Conservation (phyloP, 2,329 filamentous ascomycete genomes). For the Geosmithia flava region DNA sequence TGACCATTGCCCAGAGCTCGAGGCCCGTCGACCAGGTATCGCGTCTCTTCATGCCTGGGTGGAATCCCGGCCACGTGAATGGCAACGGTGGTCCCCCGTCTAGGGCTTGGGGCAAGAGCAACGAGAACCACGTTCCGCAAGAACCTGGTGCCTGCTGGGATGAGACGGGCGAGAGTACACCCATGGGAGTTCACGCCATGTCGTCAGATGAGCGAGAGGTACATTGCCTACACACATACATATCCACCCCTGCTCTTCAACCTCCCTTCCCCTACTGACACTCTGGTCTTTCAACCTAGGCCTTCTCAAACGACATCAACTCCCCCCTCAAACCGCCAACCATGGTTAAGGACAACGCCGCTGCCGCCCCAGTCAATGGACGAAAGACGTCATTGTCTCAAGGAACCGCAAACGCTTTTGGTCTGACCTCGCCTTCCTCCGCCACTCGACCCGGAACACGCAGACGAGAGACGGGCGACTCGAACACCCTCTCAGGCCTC, state of each 20-base stretch:
- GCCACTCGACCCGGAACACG: conserved; percentile 61
- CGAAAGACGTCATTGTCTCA: conserved; percentile 79
- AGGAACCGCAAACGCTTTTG: conserved; percentile 50
- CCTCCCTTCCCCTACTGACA: neutral
- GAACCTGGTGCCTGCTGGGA: conserved; percentile 95
- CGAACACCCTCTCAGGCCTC: conserved; percentile 44
- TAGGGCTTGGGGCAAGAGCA: conserved; percentile 65
- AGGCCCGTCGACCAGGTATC: conserved; percentile 43
- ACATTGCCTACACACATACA: conserved; percentile 10
- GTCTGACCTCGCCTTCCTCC: conserved; percentile 60
- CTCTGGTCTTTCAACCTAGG: conserved; percentile 28
- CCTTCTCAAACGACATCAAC: conserved; percentile 80
- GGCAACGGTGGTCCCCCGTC: conserved; percentile 30
- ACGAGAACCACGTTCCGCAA: conserved; percentile 60
- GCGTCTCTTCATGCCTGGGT: conserved; percentile 59
- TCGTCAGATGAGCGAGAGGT: conserved; percentile 48
- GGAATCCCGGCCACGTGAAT: conserved; percentile 66
- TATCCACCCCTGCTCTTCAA: neutral
- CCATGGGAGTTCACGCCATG: conserved; percentile 64
- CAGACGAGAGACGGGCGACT: conserved; percentile 69
- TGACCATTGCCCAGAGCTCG: conserved; percentile 55
- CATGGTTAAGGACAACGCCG: conserved; percentile 55
- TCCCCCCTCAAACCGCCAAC: conserved; percentile 80
- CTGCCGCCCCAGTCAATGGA: conserved; percentile 42
- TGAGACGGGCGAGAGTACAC: conserved; percentile 52